Evolutionary conservation across 2,329 filamentous ascomycete genomes (phyloP).

Genomic region (Pseudogymnoascus sp.): DNA sequence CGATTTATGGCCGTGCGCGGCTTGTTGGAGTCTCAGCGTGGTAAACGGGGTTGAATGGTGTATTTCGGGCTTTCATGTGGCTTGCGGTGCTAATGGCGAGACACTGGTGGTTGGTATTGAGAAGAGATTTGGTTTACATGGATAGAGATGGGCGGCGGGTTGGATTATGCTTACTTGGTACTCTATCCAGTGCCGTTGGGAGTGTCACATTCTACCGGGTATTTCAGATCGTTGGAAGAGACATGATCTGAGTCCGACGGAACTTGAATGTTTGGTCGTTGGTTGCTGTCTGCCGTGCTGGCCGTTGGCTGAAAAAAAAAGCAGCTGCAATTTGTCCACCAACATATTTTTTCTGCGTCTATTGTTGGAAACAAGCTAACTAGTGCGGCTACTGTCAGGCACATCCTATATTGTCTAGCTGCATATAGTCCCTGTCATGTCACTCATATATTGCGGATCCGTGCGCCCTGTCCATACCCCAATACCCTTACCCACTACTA

Average conservation of each 20-base stretch:
- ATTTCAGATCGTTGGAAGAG: not conserved
- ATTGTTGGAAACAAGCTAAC: constrained; percentile 5
- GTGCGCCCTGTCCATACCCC: not conserved
- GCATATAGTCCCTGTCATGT: not conserved
- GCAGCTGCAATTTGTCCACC: not conserved
- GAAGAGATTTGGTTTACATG: not conserved
- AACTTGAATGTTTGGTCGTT: not conserved
- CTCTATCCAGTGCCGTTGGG: not conserved
- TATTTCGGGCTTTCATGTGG: not conserved
- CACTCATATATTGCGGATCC: not conserved
- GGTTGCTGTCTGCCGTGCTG: not conserved
- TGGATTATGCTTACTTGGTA: not conserved
- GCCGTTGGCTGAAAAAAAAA: not conserved
- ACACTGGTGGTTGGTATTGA: not conserved
- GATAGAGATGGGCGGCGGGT: not conserved
- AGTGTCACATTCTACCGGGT: not conserved
- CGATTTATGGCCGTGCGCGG: not conserved
- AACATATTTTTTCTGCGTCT: not conserved
- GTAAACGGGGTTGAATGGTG: not conserved
- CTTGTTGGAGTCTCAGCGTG: not conserved
- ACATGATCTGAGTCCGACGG: not conserved
- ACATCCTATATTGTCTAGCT: not conserved
- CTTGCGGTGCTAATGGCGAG: not conserved
- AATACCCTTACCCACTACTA: not conserved
- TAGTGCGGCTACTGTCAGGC: not conserved